A percentile compares a stretch with the other conserved stretches of the same genome.
Conservation (phyloP, 805 yeast genomes). For the Wickerhamomyces hampshirensis region DNA sequence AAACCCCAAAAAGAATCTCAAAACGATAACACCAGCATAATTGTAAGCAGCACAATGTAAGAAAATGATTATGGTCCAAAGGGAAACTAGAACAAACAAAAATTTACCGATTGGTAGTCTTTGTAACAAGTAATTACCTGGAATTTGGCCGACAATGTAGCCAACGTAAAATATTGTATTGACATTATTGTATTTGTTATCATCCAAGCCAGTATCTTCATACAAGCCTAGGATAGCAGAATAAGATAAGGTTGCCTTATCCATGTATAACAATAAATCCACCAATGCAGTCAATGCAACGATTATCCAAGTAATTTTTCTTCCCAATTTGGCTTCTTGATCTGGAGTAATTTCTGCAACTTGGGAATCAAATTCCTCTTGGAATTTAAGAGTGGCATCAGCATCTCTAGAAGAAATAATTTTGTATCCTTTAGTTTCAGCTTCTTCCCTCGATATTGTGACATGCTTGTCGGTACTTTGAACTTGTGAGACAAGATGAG, state of each 20-base stretch:
- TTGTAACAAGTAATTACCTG: constrained; percentile 40
- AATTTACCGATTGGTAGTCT: constrained; percentile 37
- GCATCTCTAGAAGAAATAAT: constrained; percentile 32
- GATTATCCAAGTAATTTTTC: constrained; percentile 34
- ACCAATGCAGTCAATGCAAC: constrained; percentile 35
- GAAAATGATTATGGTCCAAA: constrained; percentile 45
- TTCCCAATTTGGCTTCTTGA: constrained; percentile 33
- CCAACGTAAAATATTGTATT: constrained; percentile 53
- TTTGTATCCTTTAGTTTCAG: constrained; percentile 29
- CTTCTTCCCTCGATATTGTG: constrained; percentile 2
- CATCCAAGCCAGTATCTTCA: constrained; percentile 40
- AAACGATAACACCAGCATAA: constrained; percentile 40
- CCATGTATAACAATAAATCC: constrained; percentile 42
- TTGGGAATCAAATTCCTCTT: constrained; percentile 28
- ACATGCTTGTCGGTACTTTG: not conserved
- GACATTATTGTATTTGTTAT: constrained; percentile 40
- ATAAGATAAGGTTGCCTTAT: constrained; percentile 47
- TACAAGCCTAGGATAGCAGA: constrained; percentile 44
- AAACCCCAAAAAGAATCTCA: constrained; percentile 49
- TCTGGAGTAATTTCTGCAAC: constrained; percentile 38
- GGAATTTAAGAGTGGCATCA: constrained; percentile 34
- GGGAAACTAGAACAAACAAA: constrained; percentile 30
- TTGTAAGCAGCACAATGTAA: constrained; percentile 41
- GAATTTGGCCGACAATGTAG: constrained; percentile 40
- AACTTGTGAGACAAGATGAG: constrained; percentile 35